Conservation (phyloP, 495 filamentous ascomycete species). For the Penicillium psychrofluorescens region DNA sequence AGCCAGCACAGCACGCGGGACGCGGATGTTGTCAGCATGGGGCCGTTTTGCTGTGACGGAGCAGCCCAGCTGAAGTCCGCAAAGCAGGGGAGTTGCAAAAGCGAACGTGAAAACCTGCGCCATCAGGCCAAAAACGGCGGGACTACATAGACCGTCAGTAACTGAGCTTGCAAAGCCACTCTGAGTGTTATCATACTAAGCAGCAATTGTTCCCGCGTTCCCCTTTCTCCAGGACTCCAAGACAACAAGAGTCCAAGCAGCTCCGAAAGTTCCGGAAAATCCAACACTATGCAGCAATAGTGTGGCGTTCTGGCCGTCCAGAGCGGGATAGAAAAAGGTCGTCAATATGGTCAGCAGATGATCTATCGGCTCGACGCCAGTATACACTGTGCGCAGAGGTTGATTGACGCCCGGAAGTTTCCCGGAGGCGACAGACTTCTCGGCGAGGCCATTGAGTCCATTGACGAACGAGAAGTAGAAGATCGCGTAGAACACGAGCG, state of each 20-base stretch:
- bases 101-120: slow-evolving; percentile 50
- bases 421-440: slow-evolving; percentile 19
- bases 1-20: slow-evolving; percentile 38
- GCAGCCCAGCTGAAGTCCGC: slow-evolving; percentile 44
- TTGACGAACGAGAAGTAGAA: slow-evolving; percentile 35
- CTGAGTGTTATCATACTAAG: slow-evolving; percentile 31
- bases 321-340: slow-evolving; percentile 46
- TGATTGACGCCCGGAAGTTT: slow-evolving; percentile 33
- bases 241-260: slow-evolving; percentile 47
- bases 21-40: slow-evolving; percentile 38
- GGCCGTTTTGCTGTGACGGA: slow-evolving; percentile 42
- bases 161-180: too few relatives aligned
- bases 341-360: slow-evolving; percentile 37
- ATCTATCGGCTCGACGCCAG: slow-evolving; percentile 44
- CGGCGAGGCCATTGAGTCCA: slow-evolving; percentile 26
- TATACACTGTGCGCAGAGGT: slow-evolving; percentile 39
- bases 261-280: slow-evolving; percentile 47
- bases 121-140: slow-evolving; percentile 41
- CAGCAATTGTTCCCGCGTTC: slow-evolving; percentile 43
- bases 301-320: slow-evolving; percentile 43
- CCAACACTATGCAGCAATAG: slow-evolving; percentile 40
- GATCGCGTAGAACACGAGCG: slow-evolving; percentile 33
- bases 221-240: slow-evolving; percentile 50
- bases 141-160: slow-evolving; percentile 19
- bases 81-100: slow-evolving; percentile 45